Conservation (phyloP, 2,329 filamentous ascomycete genomes). For the Chrysoporthe deuterocubensis region DNA sequence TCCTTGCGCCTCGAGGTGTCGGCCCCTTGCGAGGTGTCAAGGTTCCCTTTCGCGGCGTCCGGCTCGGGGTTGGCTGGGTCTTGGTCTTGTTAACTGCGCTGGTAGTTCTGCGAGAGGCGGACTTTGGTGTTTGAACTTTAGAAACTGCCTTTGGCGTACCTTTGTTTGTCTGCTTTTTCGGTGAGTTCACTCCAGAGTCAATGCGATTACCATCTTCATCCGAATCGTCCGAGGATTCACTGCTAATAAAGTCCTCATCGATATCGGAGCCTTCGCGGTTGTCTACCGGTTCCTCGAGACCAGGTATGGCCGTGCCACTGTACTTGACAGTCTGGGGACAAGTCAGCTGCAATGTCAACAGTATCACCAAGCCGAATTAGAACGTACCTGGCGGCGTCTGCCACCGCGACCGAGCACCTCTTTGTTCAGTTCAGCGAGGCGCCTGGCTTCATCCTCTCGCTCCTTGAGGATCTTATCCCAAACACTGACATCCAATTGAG, state of each 20-base stretch:
- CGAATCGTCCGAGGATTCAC: slow-evolving; percentile 22
- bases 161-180: slow-evolving; percentile 25
- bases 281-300: slow-evolving; percentile 22
- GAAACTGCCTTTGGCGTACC: slow-evolving; percentile 27
- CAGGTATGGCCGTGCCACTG: slow-evolving; percentile 17
- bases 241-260: slow-evolving; percentile 29
- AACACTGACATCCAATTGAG: slow-evolving; percentile 66
- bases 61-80: slow-evolving; percentile 32
- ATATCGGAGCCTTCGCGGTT: slow-evolving; percentile 21
- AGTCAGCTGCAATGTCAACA: neutral
- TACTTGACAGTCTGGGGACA: slow-evolving; percentile 26
- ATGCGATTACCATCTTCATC: slow-evolving; percentile 19
- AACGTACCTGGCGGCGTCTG: slow-evolving; percentile 64
- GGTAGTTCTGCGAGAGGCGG: slow-evolving; percentile 3
- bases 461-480: slow-evolving; percentile 92
- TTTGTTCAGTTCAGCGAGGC: slow-evolving; percentile 68
- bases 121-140: slow-evolving; percentile 33
- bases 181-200: slow-evolving; percentile 17
- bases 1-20: slow-evolving; percentile 10
- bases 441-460: slow-evolving; percentile 77
- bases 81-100: slow-evolving; percentile 40
- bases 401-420: slow-evolving; percentile 86
- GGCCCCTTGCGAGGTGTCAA: slow-evolving; percentile 8
- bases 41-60: neutral
- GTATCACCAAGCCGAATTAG: too few relatives aligned